phyloP scores from a whole-genome alignment of 371 early-diverging fungal genomes.

The Mortierella sp. region DNA sequence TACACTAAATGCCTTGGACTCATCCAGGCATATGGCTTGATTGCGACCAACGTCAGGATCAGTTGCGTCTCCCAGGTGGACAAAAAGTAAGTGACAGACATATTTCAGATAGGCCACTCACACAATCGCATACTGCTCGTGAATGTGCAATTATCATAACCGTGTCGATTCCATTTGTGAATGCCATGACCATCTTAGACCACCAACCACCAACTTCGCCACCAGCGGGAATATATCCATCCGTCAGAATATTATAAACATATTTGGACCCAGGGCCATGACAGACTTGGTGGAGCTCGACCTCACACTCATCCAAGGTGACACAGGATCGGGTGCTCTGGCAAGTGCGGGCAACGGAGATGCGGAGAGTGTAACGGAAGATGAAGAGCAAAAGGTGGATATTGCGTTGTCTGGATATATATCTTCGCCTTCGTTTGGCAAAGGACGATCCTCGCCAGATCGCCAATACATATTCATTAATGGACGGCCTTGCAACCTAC shows the following conservation, averaged over 20 bases:
- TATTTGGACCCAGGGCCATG: slow-evolving; percentile 78
- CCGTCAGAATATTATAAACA: slow-evolving; percentile 76
- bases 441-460: slow-evolving; percentile 80
- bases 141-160: no score
- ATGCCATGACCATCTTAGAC: slow-evolving; percentile 8
- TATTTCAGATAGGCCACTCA: no score
- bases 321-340: neutral
- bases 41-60: slow-evolving; percentile 74
- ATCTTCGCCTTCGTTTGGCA: slow-evolving; percentile 72
- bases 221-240: slow-evolving; percentile 71
- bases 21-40: slow-evolving; percentile 90
- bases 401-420: slow-evolving; percentile 65
- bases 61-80: slow-evolving; percentile 70
- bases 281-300: slow-evolving; percentile 65
- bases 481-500: slow-evolving; percentile 86
- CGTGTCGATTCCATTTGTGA: no score
- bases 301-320: slow-evolving; percentile 47
- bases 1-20: slow-evolving; percentile 79
- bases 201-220: slow-evolving; percentile 52
- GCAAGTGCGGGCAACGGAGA: neutral
- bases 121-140: no score
- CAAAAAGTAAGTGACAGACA: slow-evolving; percentile 61
- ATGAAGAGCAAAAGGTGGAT: slow-evolving; percentile 17
- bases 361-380: neutral
- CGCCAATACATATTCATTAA: slow-evolving; percentile 91